Evolutionary conservation across 306 rosid species (phyloP), one percentile per base, ranked within the genome.

Genomic region (Lathyrus oleraceus): DNA sequence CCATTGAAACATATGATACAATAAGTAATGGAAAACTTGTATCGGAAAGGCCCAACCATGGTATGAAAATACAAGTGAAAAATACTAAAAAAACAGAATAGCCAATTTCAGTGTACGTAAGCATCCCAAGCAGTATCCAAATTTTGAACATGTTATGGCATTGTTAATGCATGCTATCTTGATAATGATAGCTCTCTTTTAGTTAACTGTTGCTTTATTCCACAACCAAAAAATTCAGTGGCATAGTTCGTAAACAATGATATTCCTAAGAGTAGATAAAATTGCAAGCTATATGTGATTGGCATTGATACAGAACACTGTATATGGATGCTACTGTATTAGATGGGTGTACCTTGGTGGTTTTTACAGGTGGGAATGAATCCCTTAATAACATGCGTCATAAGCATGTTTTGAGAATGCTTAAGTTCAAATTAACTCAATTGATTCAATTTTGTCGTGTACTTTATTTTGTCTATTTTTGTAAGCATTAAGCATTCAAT

Each of bases 191-290:
- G 21, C 52, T 8, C 27, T 12, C 16, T 15, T 16, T 16, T 76
- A 67, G 30, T 20, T 44, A 14, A 42, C 67, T 61, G 20, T 5
- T 14, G 35, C 25, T 61, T 69, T 11, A 49, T 48, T 51, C 58
- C 45, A 48, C 13, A 36, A 76, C 25, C 17, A 6, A 60, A n/a
- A n/a, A 68, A 15, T 25, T 61, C 9, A 35, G 47, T 27, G 13
- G 39, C 30, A 61, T 19, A 17, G 39, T 44, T 77, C 67, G 65
- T 5, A 71, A 65, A 71, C 63, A 21, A 28, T 19, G 40, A 32
- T 17, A 61, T 15, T 61, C 59, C 14, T 6, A 65, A 72, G 38
- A 73, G 40, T 10, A 67, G 66, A 72, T 59, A 38, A 13, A 74
- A 63, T 47, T 56, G 67, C 35, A 71, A 5, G 52, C 21, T 15